These are phyloP conservation scores for Pseudognaphalium luteoalbum DNA, from an alignment of 129 eudicot genomes.

Conservation along the genomic window DNA sequence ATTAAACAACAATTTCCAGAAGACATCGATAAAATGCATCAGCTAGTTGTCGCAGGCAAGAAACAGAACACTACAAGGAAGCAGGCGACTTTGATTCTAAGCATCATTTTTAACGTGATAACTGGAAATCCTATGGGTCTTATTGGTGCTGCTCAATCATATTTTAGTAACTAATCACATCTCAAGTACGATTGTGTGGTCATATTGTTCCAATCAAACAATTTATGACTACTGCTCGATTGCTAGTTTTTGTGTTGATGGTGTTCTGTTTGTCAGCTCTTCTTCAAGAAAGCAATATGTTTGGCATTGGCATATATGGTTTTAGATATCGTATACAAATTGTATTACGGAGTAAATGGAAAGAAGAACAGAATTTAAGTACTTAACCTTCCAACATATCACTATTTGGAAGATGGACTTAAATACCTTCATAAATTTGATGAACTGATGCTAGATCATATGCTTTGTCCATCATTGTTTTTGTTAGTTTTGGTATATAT, in stretches of 20 bases:
- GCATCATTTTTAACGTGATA: background rate
- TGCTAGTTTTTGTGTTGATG: constrained; percentile 3
- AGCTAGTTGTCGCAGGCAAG: background rate
- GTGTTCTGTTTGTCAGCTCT: background rate
- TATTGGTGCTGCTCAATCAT: constrained; percentile 21
- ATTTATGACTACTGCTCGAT: background rate
- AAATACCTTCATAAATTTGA: too few species aligned
- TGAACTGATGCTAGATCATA: background rate
- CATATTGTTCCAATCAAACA: constrained; percentile 2
- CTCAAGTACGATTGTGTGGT: background rate
- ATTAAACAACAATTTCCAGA: constrained; percentile 23
- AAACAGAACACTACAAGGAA: background rate
- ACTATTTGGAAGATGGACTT: too few species aligned
- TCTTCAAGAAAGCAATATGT: background rate
- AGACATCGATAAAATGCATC: constrained; percentile 18
- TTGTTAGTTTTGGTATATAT: too few species aligned
- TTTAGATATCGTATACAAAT: too few species aligned
- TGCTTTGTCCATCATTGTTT: too few species aligned
- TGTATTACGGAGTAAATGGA: too few species aligned
- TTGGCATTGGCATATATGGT: background rate
- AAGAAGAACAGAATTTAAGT: too few species aligned
- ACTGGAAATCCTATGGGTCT: constrained; percentile 25
- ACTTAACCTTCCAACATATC: too few species aligned
- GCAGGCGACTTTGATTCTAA: background rate
- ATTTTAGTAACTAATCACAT: background rate